Conservation (phyloP, 495 filamentous ascomycete genomes). For the Delitschia confertaspora region DNA sequence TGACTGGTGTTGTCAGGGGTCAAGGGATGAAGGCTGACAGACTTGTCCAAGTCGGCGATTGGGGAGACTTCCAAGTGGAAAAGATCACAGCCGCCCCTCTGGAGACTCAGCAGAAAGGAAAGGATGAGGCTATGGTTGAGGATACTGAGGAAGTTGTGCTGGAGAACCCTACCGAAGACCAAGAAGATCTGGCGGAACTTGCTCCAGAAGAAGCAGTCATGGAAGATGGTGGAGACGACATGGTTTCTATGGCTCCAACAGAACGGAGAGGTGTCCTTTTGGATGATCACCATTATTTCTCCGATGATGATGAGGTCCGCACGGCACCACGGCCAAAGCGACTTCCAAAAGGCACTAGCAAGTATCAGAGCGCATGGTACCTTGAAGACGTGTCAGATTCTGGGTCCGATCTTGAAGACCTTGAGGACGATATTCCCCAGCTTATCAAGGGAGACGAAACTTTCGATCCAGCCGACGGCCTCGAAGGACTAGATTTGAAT, state of each 20-base stretch:
- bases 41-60: conserved; percentile 83
- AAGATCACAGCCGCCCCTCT: conserved; percentile 69
- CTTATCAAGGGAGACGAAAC: conserved; percentile 40
- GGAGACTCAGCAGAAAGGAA: conserved; percentile 44
- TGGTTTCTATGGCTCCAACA: conserved; percentile 47
- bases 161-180: conserved; percentile 61
- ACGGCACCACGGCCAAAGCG: conserved; percentile 53
- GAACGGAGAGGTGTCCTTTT: conserved; percentile 73
- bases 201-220: conserved; percentile 78
- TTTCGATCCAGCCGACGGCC: conserved; percentile 48
- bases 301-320: conserved; percentile 68
- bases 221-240: conserved; percentile 53
- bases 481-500: conserved; percentile 52
- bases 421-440: conserved; percentile 44
- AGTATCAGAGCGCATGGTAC: conserved; percentile 91
- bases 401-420: conserved; percentile 72
- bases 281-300: conserved; percentile 97
- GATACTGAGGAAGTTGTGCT: conserved; percentile 51
- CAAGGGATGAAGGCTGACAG: conserved; percentile 81
- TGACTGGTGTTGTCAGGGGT: conserved; percentile 85
- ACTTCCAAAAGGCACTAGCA: conserved; percentile 82
- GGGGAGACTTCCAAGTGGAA: conserved; percentile 90
- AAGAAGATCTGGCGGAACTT: conserved; percentile 71
- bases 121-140: conserved; percentile 59
- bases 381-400: conserved; percentile 79